These are phyloP conservation scores for Nitzschia inconspicua DNA, from an alignment of 108 stramenopile genomes.

Conservation along the genomic window DNA sequence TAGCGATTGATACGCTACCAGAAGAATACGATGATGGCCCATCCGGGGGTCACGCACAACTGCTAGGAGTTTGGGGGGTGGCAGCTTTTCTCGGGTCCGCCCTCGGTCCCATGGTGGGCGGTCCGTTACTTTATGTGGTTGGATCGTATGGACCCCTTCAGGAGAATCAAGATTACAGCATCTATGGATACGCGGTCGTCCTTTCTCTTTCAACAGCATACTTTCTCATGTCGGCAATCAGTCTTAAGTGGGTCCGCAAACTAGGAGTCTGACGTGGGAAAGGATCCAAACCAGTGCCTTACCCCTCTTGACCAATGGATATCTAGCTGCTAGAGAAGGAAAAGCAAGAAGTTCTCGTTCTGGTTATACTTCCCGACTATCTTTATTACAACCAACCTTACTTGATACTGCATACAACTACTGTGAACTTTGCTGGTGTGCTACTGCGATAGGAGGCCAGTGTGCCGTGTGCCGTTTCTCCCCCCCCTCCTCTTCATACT, in stretches of 20 bases:
- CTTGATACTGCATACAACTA: no score
- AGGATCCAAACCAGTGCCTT: no score
- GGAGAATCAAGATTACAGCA: slow-evolving; percentile 6
- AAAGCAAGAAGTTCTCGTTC: no score
- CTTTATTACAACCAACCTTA: no score
- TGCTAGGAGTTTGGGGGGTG: slow-evolving; percentile 72
- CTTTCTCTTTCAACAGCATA: slow-evolving; percentile 30
- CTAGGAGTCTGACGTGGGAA: no score
- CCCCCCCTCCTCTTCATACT: no score
- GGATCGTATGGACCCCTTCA: neutral
- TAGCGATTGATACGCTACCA: slow-evolving; percentile 58
- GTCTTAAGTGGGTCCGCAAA: slow-evolving; percentile 20
- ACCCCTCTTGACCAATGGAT: no score
- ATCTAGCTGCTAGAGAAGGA: no score
- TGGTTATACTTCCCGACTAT: no score
- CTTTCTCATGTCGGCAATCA: slow-evolving; percentile 33
- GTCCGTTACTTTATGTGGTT: slow-evolving; percentile 15
- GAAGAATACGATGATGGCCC: slow-evolving; percentile 27
- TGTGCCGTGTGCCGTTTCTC: no score
- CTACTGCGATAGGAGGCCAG: no score
- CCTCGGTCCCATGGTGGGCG: slow-evolving; percentile 58
- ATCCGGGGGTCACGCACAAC: slow-evolving; percentile 40
- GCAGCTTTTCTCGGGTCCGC: slow-evolving; percentile 57
- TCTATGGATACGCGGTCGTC: slow-evolving; percentile 15
- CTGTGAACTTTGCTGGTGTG: no score